phyloP scores from a whole-genome alignment of 1,139 yeast genomes.

The Sugiyamaella pinicola region DNA sequence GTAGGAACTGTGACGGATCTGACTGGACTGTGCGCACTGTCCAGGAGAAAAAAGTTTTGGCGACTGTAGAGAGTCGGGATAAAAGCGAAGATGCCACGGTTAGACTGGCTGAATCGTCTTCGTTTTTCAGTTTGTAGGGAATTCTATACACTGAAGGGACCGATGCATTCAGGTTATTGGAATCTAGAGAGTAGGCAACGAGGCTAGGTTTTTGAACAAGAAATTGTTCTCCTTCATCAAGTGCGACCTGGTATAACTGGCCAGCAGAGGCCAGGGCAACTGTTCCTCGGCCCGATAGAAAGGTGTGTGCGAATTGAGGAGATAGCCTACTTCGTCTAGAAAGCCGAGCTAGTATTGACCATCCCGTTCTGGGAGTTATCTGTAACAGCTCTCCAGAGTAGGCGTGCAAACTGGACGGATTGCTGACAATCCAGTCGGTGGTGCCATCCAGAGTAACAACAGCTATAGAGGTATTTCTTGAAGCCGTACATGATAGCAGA shows the following conservation, averaged over 20 bases:
- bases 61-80: background rate
- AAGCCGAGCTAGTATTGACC: conserved; percentile 17
- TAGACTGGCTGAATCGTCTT: background rate
- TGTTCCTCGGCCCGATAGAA: conserved; percentile 44
- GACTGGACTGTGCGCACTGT: conserved; percentile 12
- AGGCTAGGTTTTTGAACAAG: conserved; percentile 40
- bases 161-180: conserved; percentile 27
- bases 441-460: conserved; percentile 46
- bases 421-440: conserved; percentile 41
- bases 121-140: conserved; percentile 15
- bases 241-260: conserved; percentile 39
- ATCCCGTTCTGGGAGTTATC: conserved; percentile 33
- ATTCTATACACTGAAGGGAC: conserved; percentile 14
- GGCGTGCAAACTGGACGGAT: conserved; percentile 34
- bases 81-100: no score
- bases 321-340: conserved; percentile 20
- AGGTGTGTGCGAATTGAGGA: conserved; percentile 36
- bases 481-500: conserved; percentile 23
- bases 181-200: conserved; percentile 43
- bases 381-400: conserved; percentile 37
- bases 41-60: conserved; percentile 5
- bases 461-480: conserved; percentile 32
- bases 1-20: conserved; percentile 23
- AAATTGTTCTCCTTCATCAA: conserved; percentile 41
- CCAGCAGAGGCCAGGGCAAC: conserved; percentile 42